These are phyloP conservation scores for Monosporascus sp. DNA, from an alignment of 2,329 filamentous ascomycete genomes.

Conservation along the genomic window DNA sequence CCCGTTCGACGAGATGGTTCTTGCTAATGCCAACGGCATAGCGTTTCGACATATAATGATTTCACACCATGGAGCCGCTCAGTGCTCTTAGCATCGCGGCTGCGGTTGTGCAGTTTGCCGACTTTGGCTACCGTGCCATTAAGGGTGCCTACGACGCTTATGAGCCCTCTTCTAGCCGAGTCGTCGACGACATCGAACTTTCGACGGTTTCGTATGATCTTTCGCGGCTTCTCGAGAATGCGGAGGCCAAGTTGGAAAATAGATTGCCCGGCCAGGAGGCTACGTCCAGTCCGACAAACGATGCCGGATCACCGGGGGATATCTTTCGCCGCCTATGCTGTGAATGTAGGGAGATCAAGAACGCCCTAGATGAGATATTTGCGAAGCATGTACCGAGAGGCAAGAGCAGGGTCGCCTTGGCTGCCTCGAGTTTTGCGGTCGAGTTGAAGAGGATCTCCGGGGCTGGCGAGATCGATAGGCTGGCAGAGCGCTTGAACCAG, in stretches of 20 bases:
- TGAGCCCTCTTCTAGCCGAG: neutral
- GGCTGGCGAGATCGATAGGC: neutral
- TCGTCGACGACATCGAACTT: neutral
- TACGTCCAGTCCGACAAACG: neutral
- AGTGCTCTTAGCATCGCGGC: slow-evolving; percentile 5
- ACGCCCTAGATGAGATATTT: neutral
- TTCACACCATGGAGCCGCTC: slow-evolving; percentile 1
- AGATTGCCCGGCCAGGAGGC: neutral
- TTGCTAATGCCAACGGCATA: too few species aligned
- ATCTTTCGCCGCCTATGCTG: neutral
- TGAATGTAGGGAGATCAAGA: neutral
- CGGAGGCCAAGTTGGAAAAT: neutral
- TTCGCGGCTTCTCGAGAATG: neutral
- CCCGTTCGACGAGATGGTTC: too few species aligned
- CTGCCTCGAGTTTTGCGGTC: neutral
- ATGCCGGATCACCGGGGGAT: neutral
- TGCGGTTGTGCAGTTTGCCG: slow-evolving; percentile 7
- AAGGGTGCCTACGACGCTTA: neutral
- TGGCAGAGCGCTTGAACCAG: neutral
- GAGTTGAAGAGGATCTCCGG: neutral
- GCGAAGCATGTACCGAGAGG: neutral
- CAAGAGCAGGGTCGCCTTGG: neutral
- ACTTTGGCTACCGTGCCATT: slow-evolving; percentile 3
- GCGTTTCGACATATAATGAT: neutral
- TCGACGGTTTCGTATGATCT: neutral